phyloP scores from a whole-genome alignment of 1,284 basidiomycete species.

The Ceratobasidium papillatum region DNA sequence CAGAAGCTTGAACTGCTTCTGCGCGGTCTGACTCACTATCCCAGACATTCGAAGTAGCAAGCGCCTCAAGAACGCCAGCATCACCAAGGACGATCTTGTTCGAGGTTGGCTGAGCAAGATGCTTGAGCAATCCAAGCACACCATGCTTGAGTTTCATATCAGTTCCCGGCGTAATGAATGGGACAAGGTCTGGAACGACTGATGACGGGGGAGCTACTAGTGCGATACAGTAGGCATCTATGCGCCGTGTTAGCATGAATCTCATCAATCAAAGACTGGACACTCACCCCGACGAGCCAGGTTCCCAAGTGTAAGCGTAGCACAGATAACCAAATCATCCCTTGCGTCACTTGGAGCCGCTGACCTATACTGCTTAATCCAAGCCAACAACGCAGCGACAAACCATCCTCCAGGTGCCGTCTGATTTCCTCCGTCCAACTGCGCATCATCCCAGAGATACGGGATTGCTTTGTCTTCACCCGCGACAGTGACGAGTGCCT shows the following conservation, averaged over 20 bases:
- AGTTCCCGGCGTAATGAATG: conserved; percentile 54
- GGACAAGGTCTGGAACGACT: conserved; percentile 57
- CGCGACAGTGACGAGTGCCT: conserved; percentile 83
- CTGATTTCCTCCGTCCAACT: conserved; percentile 58
- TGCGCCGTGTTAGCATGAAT: not conserved
- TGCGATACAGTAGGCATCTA: conserved; percentile 71
- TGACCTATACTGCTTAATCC: conserved; percentile 65
- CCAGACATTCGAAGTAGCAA: conserved; percentile 77
- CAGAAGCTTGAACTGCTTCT: conserved; percentile 85
- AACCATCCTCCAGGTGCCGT: conserved; percentile 66
- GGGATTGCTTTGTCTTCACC: conserved; percentile 83
- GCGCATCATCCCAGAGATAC: conserved; percentile 72
- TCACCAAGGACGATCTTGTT: conserved; percentile 71
- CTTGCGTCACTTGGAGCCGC: conserved; percentile 54
- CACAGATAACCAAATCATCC: conserved; percentile 84
- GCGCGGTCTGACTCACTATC: conserved; percentile 76
- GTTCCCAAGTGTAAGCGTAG: conserved; percentile 83
- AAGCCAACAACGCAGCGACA: conserved; percentile 75
- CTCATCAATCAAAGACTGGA: conserved; percentile 14
- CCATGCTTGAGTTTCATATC: conserved; percentile 88
- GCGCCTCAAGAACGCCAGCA: conserved; percentile 67
- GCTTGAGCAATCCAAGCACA: conserved; percentile 81
- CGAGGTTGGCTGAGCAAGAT: conserved; percentile 73
- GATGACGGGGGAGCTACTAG: conserved; percentile 64
- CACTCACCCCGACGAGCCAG: conserved; percentile 75